Evolutionary conservation across 768 basidiomycete genomes (phyloP), one percentile per base, ranked within the genome.

Genomic region (Crucibulum laeve): DNA sequence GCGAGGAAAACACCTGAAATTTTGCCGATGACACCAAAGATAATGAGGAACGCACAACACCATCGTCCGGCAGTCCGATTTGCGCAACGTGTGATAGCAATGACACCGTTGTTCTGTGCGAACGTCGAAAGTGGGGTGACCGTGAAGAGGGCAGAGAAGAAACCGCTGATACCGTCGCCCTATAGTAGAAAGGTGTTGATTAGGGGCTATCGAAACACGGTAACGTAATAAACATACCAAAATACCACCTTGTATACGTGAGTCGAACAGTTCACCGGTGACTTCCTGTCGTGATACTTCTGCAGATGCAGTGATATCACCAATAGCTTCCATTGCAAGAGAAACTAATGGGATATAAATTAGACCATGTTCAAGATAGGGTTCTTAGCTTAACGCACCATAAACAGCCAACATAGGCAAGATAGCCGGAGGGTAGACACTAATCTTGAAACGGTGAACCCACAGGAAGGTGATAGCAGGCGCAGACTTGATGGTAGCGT

Each of bases 401-500:
- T 68, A 68, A 5, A 68, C 65, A 22, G 67, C 65, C 23, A 70
- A 47, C 67, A 64, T 76, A 2, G 73, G 73, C 19, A 76, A 47
- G 25, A 74, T 73, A 3, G 73, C 84, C 68, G 89, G 85, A 1
- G 82, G 76, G 53, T 92, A 90, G 2, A 92, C 76, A 0, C 75
- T 57, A 25, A 92, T 74, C 53, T 84, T 87, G 70, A 91, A 91
- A 0, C 74, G 79, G 46, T 86, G 73, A 3, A 86, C 85, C 85
- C 88, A 92, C 23, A 91, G 60, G 64, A 92, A 91, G 0, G 90
- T 92, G 53, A 92, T 86, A 4, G 71, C 75, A 1, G 90, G 90
- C 0, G 88, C 80, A 6, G 72, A 69, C 28, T 68, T 69, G 60
- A 92, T 86, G 39, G 68, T 76, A 17, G 73, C 73, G 5, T 74